These are phyloP conservation scores for Nannizziopsis arthrosporioides DNA, from an alignment of 2,329 filamentous ascomycete species.

Conservation along the genomic window DNA sequence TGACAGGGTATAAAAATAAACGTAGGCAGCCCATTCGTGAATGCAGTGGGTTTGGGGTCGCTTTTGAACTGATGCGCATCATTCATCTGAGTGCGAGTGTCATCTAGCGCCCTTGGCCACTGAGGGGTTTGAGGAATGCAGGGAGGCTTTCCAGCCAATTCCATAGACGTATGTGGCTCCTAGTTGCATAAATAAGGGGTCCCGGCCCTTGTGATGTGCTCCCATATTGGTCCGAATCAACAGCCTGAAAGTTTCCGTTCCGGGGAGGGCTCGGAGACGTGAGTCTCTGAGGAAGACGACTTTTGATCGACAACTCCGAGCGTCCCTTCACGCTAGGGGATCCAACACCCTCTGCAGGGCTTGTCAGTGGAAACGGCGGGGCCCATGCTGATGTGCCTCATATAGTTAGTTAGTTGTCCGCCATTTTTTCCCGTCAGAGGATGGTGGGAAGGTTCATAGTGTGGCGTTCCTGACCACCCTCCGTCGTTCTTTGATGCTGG, in stretches of 20 bases:
- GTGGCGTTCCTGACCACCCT: slow-evolving; percentile 8
- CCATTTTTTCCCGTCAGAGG: not conserved
- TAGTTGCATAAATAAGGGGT: not conserved
- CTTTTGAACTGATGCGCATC: not conserved
- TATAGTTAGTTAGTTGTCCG: not conserved
- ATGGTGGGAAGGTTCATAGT: slow-evolving; percentile 2
- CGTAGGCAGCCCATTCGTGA: not conserved
- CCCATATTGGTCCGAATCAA: slow-evolving; percentile 3
- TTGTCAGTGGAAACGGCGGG: not conserved
- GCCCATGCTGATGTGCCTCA: not conserved
- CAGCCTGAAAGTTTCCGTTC: too few relatives aligned
- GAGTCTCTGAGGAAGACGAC: not conserved
- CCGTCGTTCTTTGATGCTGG: slow-evolving; percentile 1
- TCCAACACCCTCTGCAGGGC: not conserved
- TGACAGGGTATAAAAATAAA: slow-evolving; percentile 5
- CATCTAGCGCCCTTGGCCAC: slow-evolving; percentile 2
- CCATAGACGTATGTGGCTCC: not conserved
- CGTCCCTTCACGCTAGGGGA: not conserved
- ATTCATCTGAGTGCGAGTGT: slow-evolving; percentile 6
- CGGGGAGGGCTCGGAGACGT: not conserved
- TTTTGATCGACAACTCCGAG: slow-evolving; percentile 3
- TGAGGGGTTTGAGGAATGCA: not conserved
- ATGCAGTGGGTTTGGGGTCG: not conserved
- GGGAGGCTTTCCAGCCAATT: slow-evolving; percentile 1
- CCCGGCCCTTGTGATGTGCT: slow-evolving; percentile 1